Conservation (phyloP, 1,284 basidiomycete genomes). For the Sanghuangporus weigelae region DNA sequence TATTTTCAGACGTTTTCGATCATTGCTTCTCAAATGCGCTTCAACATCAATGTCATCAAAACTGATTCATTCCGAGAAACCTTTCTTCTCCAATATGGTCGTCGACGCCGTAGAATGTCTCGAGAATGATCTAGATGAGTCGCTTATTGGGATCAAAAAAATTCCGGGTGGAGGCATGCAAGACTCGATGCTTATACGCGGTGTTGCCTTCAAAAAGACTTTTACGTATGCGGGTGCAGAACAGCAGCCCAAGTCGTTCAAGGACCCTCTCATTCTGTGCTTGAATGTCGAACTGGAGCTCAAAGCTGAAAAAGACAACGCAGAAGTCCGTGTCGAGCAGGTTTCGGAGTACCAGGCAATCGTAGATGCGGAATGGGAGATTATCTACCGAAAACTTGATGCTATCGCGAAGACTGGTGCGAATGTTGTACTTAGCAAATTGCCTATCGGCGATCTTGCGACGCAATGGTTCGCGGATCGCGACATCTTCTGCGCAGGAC, state of each 20-base stretch:
- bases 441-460: constrained; percentile 97
- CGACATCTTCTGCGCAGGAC: constrained; percentile 98
- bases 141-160: constrained; percentile 97
- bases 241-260: constrained; percentile 96
- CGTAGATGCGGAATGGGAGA: constrained; percentile 99
- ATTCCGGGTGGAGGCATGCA: constrained; percentile 99
- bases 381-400: constrained; percentile 97
- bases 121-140: constrained; percentile 91
- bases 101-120: constrained; percentile 93
- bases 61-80: constrained; percentile 97
- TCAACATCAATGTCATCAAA: constrained; percentile 99
- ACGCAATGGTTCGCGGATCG: constrained; percentile 99
- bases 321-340: constrained; percentile 94
- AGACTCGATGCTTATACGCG: constrained; percentile 84
- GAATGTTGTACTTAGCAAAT: constrained; percentile 95
- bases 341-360: constrained; percentile 99
- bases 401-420: constrained; percentile 96
- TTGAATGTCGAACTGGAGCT: constrained; percentile 98
- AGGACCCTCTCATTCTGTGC: constrained; percentile 85
- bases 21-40: constrained; percentile 93
- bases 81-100: constrained; percentile 99
- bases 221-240: constrained; percentile 99
- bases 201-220: constrained; percentile 99
- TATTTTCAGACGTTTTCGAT: constrained; percentile 68
- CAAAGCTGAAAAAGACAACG: constrained; percentile 99